Percentiles rank a stretch among this genome's conserved stretches.
phyloP scores from a whole-genome alignment of 2,329 filamentous ascomycete genomes.

The Nannizzia gypsea region DNA sequence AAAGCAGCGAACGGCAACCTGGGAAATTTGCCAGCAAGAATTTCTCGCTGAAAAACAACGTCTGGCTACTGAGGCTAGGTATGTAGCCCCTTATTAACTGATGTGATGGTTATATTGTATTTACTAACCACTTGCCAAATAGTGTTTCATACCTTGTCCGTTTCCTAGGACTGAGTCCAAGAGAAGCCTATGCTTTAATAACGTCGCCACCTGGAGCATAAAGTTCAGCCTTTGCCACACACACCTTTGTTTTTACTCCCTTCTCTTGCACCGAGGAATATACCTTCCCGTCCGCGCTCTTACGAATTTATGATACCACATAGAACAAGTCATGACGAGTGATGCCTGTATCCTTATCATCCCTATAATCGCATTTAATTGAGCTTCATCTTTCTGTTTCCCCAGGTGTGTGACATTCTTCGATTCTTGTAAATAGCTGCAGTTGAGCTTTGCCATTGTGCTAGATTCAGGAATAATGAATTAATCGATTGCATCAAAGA shows the following conservation, averaged over 20 bases:
- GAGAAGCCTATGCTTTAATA: constrained; percentile 42
- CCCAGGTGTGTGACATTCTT: background rate
- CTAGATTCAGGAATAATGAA: background rate
- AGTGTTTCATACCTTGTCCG: constrained; percentile 55
- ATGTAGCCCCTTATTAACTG: constrained; percentile 29
- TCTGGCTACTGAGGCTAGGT: constrained; percentile 66
- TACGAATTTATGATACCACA: constrained; percentile 7
- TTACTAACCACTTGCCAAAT: background rate
- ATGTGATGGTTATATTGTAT: background rate
- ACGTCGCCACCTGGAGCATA: background rate
- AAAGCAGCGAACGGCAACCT: constrained; percentile 51
- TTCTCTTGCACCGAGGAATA: background rate
- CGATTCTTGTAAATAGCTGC: background rate
- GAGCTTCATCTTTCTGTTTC: background rate
- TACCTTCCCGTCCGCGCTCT: background rate
- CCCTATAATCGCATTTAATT: background rate
- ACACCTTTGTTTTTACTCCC: background rate
- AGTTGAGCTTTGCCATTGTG: background rate
- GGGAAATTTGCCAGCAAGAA: constrained; percentile 61
- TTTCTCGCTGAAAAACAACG: constrained; percentile 61
- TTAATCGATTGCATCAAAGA: background rate
- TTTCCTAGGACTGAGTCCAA: constrained; percentile 45
- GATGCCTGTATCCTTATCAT: background rate
- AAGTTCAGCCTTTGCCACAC: background rate
- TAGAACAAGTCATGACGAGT: background rate